Base-by-base conservation (phyloP, 768 basidiomycete species). In the Boletus pseudopeckii region DNA sequence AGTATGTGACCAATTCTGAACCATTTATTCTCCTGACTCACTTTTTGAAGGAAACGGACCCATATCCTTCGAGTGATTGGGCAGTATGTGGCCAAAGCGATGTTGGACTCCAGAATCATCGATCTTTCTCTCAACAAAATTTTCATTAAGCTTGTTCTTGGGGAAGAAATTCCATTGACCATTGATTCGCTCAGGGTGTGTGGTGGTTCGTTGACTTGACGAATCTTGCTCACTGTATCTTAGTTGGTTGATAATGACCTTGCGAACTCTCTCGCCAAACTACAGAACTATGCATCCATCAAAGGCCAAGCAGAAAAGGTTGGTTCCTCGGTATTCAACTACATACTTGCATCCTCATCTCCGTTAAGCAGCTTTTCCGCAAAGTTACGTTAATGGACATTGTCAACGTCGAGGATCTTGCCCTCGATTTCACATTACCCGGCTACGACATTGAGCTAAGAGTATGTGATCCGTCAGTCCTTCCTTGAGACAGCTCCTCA, bases 51-150 rank as follows among this genome's bases (percentile, higher is more conserved):
- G 65, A 92, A 93, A 76, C 81, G 85, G 24, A 87, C 88, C 6
- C 88, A 92, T 63, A 81, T 96, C 48, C 86, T 95, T 69, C 83
- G 87, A 39, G 86, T 95, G 20, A 85, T 98, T 44, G 97, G 97
- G 4, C 92, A 96, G 70, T 98, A 98, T 71, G 86, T 97, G 24
- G 97, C 94, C 9, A 96, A 98, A 73, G 94, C 96, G 4, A 85
- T 98, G 80, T 76, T 98, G 41, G 97, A 99, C 72, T 97, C 95
- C 10, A 83, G 97, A 18, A 98, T 98, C 66, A 96, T 98, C 72
- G 97, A 98, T 69, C 77, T 98, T 59, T 86, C 90, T 28, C 85
- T 98, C 70, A 98, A 93, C 75, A 92, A 90, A 69, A 75, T 96
- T n/a, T 98, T 98, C 80, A 76, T 98, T 58, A 92, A 91, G 69